Base-by-base conservation (phyloP, 2,329 filamentous ascomycete species). In the Albophoma yamanashiensis region DNA sequence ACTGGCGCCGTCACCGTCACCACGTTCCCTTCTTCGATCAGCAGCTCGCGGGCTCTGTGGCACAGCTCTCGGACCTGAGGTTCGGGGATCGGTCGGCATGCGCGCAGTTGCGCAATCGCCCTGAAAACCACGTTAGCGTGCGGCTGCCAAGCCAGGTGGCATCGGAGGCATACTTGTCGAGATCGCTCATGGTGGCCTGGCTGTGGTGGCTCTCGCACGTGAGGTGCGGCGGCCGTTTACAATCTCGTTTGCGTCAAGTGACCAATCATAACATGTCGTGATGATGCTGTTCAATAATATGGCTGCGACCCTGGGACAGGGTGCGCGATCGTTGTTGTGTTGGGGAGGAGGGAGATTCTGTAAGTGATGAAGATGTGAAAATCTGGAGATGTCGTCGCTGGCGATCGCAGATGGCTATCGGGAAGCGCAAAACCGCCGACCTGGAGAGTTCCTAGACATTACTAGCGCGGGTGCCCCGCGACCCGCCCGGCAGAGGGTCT, bases 21-120 rank as follows among this genome's bases (percentile, higher is more conserved):
- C 57, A 97, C 93, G 73, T 99, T 97, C 65, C 91, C 93, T 78
- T 99, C 94, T 75, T 97, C 94, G 63, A 99, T 96, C 65, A 99
- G 79, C 59, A 99, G 83, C 78, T 99, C 94, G 64, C 94, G 86
- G 58, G 94, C 94, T 73, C 97, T 97, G 81, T 97, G 93, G 77
- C 94, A 97, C 67, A 99, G 83, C 77, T 99, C 93, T 71, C 93
- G 89, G 63, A 99, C 95, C 78, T 97, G 91, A 47, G 87, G 82
- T 79, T 99, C 94, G 63, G 94, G 93, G 67, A 99, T 99, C 59
- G 93, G 92, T 63, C 92, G 90, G 77, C 94, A 99, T 72, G 92
- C 89, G 79, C 94, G 91, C 71, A 99, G 82, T 76, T 97, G 92
- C 74, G 91, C 89, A 71, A 99, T 99, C 62, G 92, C 92, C 77